Conservation (phyloP, 179 eudicot genomes). For the Spergularia azorica region DNA sequence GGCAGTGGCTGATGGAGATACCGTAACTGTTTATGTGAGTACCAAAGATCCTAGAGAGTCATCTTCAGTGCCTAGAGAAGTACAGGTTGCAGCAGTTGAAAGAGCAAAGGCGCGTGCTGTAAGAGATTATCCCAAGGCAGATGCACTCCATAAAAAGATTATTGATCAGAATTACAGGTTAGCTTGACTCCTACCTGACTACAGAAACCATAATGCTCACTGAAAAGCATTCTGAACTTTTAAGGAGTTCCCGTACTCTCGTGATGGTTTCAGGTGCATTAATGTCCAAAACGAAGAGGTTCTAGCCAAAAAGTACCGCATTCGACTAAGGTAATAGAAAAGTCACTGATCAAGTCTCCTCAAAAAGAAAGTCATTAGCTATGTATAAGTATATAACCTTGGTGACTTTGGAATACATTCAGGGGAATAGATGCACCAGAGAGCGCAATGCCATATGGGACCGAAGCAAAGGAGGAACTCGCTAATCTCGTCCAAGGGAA, state of each 20-base stretch:
- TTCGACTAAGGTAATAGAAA: constrained; percentile 69
- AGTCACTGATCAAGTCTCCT: neutral
- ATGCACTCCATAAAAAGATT: constrained; percentile 73
- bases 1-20: constrained; percentile 98
- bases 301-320: constrained; percentile 81
- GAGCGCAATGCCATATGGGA: constrained; percentile 81
- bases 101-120: constrained; percentile 72
- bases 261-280: constrained; percentile 54
- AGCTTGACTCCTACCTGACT: neutral
- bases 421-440: constrained; percentile 99
- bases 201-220: neutral
- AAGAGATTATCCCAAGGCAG: constrained; percentile 70
- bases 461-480: constrained; percentile 85
- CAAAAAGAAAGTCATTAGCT: neutral
- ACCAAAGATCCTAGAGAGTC: constrained; percentile 79
- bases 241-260: constrained; percentile 1
- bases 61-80: constrained; percentile 66
- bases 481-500: constrained; percentile 66
- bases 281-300: constrained; percentile 63
- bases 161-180: constrained; percentile 79
- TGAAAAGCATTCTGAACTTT: neutral
- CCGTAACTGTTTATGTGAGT: constrained; percentile 83
- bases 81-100: constrained; percentile 65
- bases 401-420: constrained; percentile 27
- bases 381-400: neutral